Evolutionary conservation across 129 eudicot species (phyloP).

Genomic region (Apium graveolens): DNA sequence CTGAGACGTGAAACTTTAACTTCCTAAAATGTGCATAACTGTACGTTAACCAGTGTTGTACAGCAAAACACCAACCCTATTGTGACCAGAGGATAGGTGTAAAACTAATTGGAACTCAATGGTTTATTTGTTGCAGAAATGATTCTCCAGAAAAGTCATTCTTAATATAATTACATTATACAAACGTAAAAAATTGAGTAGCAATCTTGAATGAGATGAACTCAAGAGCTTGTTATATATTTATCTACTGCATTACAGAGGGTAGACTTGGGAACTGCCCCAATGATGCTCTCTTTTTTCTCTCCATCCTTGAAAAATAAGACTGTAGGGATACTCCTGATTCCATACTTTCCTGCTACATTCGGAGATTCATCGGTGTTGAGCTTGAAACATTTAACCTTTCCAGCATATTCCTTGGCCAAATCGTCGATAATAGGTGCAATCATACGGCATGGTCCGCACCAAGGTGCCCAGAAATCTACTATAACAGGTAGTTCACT

Average conservation of each 20-base stretch:
- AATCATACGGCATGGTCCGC: constrained; percentile 56
- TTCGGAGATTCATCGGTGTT: constrained; percentile 51
- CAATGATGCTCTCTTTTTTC: constrained; percentile 35
- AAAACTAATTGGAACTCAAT: not conserved
- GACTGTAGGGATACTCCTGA: constrained; percentile 47
- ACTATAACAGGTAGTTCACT: constrained; percentile 41
- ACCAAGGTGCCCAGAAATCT: constrained; percentile 54
- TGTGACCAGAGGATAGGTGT: not conserved
- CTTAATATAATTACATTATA: constrained; percentile 1
- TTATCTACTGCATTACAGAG: constrained; percentile 37
- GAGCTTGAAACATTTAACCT: constrained; percentile 31
- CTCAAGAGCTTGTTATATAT: constrained; percentile 20
- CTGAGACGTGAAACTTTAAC: too few species aligned
- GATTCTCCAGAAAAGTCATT: not conserved
- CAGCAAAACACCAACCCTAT: not conserved
- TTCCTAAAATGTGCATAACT: not conserved
- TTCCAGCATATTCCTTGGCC: constrained; percentile 47
- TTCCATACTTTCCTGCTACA: constrained; percentile 38
- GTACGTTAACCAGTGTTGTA: not conserved
- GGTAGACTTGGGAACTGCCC: constrained; percentile 53
- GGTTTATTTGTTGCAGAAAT: not conserved
- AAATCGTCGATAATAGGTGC: constrained; percentile 47
- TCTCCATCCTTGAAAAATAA: constrained; percentile 57
- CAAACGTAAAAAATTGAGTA: not conserved
- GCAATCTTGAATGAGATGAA: constrained; percentile 1